Conservation (phyloP, 352 stramenopile genomes). For the Globisporangium spiculum region DNA sequence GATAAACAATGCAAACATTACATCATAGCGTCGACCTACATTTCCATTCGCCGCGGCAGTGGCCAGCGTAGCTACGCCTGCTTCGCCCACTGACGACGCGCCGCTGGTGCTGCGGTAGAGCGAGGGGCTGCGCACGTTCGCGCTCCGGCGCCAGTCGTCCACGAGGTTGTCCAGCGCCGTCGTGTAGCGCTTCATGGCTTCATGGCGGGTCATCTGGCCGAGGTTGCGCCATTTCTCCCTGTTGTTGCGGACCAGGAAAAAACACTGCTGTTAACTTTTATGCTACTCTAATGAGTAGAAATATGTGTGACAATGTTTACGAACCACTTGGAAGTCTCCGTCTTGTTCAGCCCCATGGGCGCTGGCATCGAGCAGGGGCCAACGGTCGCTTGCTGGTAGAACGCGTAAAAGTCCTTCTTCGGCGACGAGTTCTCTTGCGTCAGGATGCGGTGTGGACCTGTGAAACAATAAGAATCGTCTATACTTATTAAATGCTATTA, state of each 20-base stretch:
- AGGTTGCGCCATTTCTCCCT: conserved; percentile 75
- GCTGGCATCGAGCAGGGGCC: conserved; percentile 43
- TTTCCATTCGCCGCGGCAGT: conserved; percentile 1
- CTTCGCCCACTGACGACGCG: conserved; percentile 11
- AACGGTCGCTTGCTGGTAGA: conserved; percentile 70
- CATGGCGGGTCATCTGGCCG: conserved; percentile 61
- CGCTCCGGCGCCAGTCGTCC: conserved; percentile 73
- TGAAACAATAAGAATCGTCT: not conserved
- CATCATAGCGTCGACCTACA: not conserved
- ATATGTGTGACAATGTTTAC: not conserved
- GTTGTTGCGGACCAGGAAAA: not conserved
- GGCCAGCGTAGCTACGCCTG: not conserved
- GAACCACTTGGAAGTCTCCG: conserved; percentile 58
- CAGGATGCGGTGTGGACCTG: conserved; percentile 70
- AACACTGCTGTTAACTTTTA: not conserved
- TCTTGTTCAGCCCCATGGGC: conserved; percentile 37
- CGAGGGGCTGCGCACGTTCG: conserved; percentile 30
- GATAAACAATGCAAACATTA: not conserved
- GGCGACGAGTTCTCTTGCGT: conserved; percentile 66
- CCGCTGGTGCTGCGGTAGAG: conserved; percentile 16
- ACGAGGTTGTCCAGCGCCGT: conserved; percentile 75
- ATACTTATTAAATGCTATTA: not conserved
- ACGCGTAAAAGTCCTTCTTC: conserved; percentile 80
- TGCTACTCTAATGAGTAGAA: not conserved
- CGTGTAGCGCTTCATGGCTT: conserved; percentile 80